A percentile compares a stretch with the other conserved stretches of the same genome.
These are phyloP conservation scores for Tremellales sp. DNA, from an alignment of 1,284 basidiomycete genomes.

Conservation along the genomic window DNA sequence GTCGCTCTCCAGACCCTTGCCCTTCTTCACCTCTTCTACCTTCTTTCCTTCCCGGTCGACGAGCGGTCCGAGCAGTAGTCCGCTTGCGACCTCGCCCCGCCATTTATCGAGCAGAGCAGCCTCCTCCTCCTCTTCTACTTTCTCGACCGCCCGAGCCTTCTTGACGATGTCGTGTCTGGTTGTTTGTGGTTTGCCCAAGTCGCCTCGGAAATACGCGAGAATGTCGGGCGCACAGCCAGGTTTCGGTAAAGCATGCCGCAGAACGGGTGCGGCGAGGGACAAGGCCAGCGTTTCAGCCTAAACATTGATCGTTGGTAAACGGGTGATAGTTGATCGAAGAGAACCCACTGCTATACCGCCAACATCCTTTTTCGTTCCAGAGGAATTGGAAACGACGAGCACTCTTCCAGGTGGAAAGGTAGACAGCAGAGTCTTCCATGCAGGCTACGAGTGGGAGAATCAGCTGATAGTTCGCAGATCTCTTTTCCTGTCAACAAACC, in stretches of 20 bases:
- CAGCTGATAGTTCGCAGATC: conserved; percentile 28
- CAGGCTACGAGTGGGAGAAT: conserved; percentile 52
- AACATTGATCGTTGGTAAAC: neutral
- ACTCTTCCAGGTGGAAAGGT: conserved; percentile 76
- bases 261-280: conserved; percentile 73
- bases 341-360: conserved; percentile 68
- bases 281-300: conserved; percentile 82
- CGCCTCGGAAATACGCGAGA: conserved; percentile 56
- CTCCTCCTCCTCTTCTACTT: conserved; percentile 30
- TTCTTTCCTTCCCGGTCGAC: conserved; percentile 2
- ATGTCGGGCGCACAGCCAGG: conserved; percentile 71
- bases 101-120: conserved; percentile 21
- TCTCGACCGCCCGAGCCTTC: conserved; percentile 3
- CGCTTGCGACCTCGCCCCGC: conserved; percentile 23
- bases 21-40: conserved; percentile 13
- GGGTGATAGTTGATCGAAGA: neutral
- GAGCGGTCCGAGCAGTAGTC: conserved; percentile 34
- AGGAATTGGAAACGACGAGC: conserved; percentile 90
- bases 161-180: conserved; percentile 10
- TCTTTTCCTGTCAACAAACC: conserved; percentile 46
- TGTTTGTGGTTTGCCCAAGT: conserved; percentile 24
- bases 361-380: conserved; percentile 74
- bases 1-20: conserved; percentile 1
- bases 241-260: conserved; percentile 71
- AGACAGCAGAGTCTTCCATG: conserved; percentile 69